Percentiles rank a stretch among this genome's conserved stretches.
These are phyloP conservation scores for Pichia inconspicua DNA, from an alignment of 1,139 yeast species.

Conservation along the genomic window DNA sequence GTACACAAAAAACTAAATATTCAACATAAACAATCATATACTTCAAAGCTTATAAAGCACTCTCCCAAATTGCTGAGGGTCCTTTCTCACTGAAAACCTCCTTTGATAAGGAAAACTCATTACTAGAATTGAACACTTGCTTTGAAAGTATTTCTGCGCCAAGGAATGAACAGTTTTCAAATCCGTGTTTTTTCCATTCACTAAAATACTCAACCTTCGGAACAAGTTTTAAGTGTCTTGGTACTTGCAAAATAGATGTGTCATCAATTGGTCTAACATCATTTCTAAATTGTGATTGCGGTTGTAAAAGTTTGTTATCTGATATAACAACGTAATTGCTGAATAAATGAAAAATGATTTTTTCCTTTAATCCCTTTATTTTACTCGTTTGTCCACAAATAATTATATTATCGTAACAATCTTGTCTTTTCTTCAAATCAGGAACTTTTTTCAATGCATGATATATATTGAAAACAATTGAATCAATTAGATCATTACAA, in stretches of 20 bases:
- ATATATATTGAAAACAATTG: constrained; percentile 49
- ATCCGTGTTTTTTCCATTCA: constrained; percentile 83
- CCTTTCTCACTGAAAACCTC: constrained; percentile 76
- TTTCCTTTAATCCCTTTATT: constrained; percentile 72
- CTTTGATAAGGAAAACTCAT: constrained; percentile 61
- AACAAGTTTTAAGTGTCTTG: constrained; percentile 59
- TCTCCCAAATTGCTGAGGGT: constrained; percentile 58
- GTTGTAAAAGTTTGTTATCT: constrained; percentile 27
- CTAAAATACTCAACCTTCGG: constrained; percentile 88
- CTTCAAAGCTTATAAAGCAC: constrained; percentile 16
- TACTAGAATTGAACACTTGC: constrained; percentile 59
- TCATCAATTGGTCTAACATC: constrained; percentile 25
- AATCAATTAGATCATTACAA: constrained; percentile 46
- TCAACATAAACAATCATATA: background rate
- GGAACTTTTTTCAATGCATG: constrained; percentile 47
- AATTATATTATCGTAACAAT: constrained; percentile 78
- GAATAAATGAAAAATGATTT: constrained; percentile 48
- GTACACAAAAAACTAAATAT: background rate
- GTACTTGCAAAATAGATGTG: constrained; percentile 49
- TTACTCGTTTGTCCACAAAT: constrained; percentile 69
- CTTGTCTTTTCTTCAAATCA: constrained; percentile 68
- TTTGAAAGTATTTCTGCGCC: constrained; percentile 88
- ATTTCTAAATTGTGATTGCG: constrained; percentile 23
- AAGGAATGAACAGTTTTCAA: constrained; percentile 67
- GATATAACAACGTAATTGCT: constrained; percentile 46